Evolutionary conservation across 306 rosid species (phyloP).

Genomic region (Vigna mungo): DNA sequence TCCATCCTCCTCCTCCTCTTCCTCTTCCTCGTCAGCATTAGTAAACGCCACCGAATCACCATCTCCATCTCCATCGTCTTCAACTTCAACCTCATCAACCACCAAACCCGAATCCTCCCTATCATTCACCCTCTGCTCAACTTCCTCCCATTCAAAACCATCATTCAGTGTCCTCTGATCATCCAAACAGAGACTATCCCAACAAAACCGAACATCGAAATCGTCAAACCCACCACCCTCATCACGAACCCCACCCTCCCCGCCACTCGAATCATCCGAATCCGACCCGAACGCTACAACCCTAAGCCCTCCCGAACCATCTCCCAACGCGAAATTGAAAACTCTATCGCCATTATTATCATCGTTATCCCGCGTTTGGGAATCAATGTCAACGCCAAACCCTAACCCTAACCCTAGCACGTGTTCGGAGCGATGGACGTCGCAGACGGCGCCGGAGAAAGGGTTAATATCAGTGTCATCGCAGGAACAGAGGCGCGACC

Average conservation of each 20-base stretch:
- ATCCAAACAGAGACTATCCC: conserved; percentile 68
- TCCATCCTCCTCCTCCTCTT: conserved; percentile 37
- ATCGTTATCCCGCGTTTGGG: conserved; percentile 2
- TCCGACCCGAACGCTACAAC: conserved; percentile 71
- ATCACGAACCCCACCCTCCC: conserved; percentile 37
- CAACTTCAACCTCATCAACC: conserved; percentile 48
- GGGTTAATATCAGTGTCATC: conserved; percentile 49
- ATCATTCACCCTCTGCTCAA: conserved; percentile 58
- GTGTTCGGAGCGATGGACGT: conserved; percentile 38
- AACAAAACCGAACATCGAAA: conserved; percentile 56
- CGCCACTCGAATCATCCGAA: conserved; percentile 67
- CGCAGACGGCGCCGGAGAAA: conserved; percentile 52
- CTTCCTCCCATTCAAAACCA: conserved; percentile 71
- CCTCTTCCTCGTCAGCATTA: conserved; percentile 32
- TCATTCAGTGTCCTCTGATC: conserved; percentile 65
- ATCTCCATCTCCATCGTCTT: conserved; percentile 46
- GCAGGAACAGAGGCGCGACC: conserved; percentile 32
- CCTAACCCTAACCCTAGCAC: conserved; percentile 52
- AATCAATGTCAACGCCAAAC: conserved; percentile 31
- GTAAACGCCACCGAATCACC: conserved; percentile 60
- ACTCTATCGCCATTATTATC: conserved; percentile 18
- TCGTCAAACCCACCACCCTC: conserved; percentile 55
- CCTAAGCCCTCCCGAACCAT: conserved; percentile 59
- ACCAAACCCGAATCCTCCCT: conserved; percentile 50
- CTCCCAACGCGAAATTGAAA: conserved; percentile 40